Evolutionary conservation across 2,329 filamentous ascomycete genomes (phyloP).

Genomic region (Samsoniella hepiali): DNA sequence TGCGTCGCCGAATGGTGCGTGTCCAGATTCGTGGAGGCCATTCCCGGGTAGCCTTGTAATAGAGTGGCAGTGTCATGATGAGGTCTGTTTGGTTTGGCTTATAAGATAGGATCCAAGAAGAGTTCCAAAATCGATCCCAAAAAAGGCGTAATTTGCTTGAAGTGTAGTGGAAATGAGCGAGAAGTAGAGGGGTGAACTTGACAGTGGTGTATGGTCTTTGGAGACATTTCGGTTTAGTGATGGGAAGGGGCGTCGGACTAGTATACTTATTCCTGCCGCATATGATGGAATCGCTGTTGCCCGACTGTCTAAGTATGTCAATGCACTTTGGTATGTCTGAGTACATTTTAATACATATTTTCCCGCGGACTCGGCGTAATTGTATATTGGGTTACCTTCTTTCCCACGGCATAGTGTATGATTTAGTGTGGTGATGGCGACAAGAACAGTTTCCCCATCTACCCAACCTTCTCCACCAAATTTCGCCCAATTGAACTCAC

Average conservation of each 20-base stretch:
- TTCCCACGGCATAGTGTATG: too few relatives aligned
- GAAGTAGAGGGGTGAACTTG: background rate
- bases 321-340: too few relatives aligned
- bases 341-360: too few relatives aligned
- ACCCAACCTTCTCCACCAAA: too few relatives aligned
- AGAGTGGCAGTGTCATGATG: conserved; percentile 7
- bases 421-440: too few relatives aligned
- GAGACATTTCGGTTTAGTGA: background rate
- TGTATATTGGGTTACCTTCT: too few relatives aligned
- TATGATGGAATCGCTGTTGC: too few relatives aligned
- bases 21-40: conserved; percentile 6
- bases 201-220: background rate
- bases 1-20: conserved; percentile 14
- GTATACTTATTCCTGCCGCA: background rate
- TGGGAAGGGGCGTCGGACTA: background rate
- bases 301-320: too few relatives aligned
- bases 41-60: background rate
- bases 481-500: too few relatives aligned
- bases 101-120: conserved; percentile 29
- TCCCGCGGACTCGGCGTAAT: too few relatives aligned
- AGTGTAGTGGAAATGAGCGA: background rate
- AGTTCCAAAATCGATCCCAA: conserved; percentile 25
- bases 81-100: background rate
- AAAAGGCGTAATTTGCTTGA: conserved; percentile 17
- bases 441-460: too few relatives aligned